Percentiles rank a stretch among this genome's conserved stretches.
Evolutionary conservation across 106 monocot species (phyloP).

Genomic region (Phalaenopsis aphrodite): DNA sequence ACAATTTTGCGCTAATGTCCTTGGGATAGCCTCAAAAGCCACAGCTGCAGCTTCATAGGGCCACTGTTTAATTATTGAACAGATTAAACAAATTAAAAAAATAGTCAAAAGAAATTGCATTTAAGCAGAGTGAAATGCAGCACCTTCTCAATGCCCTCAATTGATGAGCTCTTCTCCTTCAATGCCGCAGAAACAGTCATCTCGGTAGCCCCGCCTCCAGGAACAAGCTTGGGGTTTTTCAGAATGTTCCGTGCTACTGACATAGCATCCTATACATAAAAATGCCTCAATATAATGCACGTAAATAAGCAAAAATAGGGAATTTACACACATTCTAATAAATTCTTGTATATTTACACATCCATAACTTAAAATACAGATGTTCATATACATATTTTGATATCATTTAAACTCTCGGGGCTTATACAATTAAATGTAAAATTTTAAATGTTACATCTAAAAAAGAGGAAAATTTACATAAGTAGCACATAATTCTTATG

Average conservation of each 20-base stretch:
- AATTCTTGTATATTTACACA: no score
- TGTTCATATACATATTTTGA: no score
- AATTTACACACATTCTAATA: no score
- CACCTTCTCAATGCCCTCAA: slow-evolving; percentile 98
- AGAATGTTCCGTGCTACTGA: slow-evolving; percentile 86
- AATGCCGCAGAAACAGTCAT: slow-evolving; percentile 83
- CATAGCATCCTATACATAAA: slow-evolving; percentile 71
- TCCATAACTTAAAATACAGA: not conserved
- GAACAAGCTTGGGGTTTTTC: slow-evolving; percentile 95
- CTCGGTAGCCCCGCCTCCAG: slow-evolving; percentile 90
- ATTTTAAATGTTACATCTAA: no score
- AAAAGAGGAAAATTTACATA: no score
- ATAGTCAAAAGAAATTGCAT: not conserved
- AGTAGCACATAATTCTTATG: no score
- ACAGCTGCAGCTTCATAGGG: slow-evolving; percentile 98
- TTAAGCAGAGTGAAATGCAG: not conserved
- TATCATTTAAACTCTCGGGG: not conserved
- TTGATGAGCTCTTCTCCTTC: slow-evolving; percentile 93
- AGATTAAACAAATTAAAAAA: not conserved
- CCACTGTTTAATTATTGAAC: slow-evolving; percentile 49
- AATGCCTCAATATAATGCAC: not conserved
- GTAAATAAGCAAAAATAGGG: not conserved
- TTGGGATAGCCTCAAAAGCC: slow-evolving; percentile 95
- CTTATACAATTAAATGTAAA: no score
- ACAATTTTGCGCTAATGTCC: slow-evolving; percentile 94